phyloP scores from a whole-genome alignment of 148 eudicot species.

The Fagopyrum esculentum region DNA sequence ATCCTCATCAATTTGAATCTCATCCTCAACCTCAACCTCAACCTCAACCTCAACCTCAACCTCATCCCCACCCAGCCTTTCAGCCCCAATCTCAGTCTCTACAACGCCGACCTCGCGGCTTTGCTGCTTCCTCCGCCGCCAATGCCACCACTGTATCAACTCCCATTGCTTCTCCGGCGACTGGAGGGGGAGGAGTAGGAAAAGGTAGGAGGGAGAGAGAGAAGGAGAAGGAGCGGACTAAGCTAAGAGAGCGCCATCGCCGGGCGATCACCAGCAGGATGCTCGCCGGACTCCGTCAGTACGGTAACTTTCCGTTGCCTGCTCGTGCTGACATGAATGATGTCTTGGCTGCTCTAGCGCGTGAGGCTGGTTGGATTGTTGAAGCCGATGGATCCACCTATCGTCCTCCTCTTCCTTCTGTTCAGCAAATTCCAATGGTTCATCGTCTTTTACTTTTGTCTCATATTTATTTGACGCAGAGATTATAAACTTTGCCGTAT shows the following conservation, averaged over 20 bases:
- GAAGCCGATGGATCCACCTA: constrained; percentile 56
- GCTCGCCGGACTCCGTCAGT: constrained; percentile 72
- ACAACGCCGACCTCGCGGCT: constrained; percentile 61
- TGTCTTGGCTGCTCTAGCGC: constrained; percentile 62
- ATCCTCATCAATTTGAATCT: constrained; percentile 13
- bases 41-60: constrained; percentile 18
- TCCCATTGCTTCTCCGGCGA: not conserved
- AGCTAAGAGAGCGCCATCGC: constrained; percentile 68
- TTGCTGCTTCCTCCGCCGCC: constrained; percentile 39
- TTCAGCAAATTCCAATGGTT: constrained; percentile 12
- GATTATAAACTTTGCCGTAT: not conserved
- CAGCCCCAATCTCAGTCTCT: constrained; percentile 25
- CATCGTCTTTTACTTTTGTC: not conserved
- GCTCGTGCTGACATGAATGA: constrained; percentile 76
- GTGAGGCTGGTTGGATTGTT: constrained; percentile 66
- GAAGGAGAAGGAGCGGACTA: constrained; percentile 68
- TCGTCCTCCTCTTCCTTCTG: constrained; percentile 33
- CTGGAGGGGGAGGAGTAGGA: constrained; percentile 7
- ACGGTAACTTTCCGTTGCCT: constrained; percentile 60
- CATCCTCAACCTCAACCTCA: constrained; percentile 19
- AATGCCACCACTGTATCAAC: constrained; percentile 15
- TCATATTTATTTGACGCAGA: not conserved
- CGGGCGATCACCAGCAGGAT: constrained; percentile 71
- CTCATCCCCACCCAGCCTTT: constrained; percentile 14
- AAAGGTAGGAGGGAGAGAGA: constrained; percentile 59